Evolutionary conservation across 164 flowering plant genomes (phyloP), one percentile per base, ranked within the genome.

Genomic region (Stephania japonica): DNA sequence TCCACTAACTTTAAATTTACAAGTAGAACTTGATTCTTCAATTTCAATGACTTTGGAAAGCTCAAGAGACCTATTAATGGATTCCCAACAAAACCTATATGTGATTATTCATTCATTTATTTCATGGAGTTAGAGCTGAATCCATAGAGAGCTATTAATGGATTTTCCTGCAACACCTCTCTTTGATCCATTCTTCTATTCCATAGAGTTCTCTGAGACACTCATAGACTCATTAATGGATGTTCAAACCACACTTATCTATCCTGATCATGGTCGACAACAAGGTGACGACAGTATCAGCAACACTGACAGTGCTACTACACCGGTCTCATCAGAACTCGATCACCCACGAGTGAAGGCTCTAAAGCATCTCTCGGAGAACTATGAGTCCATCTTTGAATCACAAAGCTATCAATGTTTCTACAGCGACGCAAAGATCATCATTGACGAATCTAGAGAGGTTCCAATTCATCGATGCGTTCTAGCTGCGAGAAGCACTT

Each of bases 401-500:
- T 76, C 86, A 26, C 42, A 72, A 21, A 79, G 75, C 0, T 79
- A 70, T 4, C 64, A 59, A 8, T 84, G 79, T 68, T 81, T 61
- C 87, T 91, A 72, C 83, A 27, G 87, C 71, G 97, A 92, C 73
- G 90, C 89, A 16, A 79, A 69, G 50, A 80, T 92, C 77, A 67
- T 76, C 14, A 71, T 84, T 14, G 26, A 79, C 47, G 78, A 67
- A 25, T 83, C 79, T 53, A 83, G 78, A 5, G 89, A 86, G 67
- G 74, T 90, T 16, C 78, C 87, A 6, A 82, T 90, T 63, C 97
- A 91, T 81, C 88, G 92, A 21, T 90, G 90, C 77, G 76, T 91
- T 68, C 81, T 91, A 7, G 65, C 89, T 0, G 83, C 87, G 23
- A 73, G 97, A 67, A 88, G 92, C 71, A 72, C 82, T 0, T 88